Percentiles rank a stretch among this genome's conserved stretches.
Conservation (phyloP, 306 rosid genomes). For the Hippophae tibetana region DNA sequence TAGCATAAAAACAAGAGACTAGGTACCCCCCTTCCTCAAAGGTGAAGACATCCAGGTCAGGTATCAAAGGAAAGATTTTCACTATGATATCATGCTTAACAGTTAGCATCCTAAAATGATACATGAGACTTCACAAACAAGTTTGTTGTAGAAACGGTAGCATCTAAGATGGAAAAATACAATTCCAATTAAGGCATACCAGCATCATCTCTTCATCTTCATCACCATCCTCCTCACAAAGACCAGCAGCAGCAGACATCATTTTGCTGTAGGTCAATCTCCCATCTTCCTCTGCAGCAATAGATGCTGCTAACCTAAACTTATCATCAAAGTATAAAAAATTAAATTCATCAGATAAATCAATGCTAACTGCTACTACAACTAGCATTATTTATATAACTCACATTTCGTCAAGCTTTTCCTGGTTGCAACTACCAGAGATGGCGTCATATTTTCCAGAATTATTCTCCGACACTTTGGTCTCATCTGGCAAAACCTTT, state of each 20-base stretch:
- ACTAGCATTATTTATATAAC: constrained; percentile 13
- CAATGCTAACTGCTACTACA: constrained; percentile 3
- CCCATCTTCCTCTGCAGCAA: constrained; percentile 27
- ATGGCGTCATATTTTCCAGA: constrained; percentile 24
- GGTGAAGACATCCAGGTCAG: too few relatives aligned
- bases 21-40: too few relatives aligned
- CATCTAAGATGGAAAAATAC: too few relatives aligned
- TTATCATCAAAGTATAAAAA: constrained; percentile 3
- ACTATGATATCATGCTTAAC: too few relatives aligned
- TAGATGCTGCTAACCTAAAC: constrained; percentile 43
- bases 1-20: too few relatives aligned
- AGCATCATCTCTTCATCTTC: constrained; percentile 30
- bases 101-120: too few relatives aligned
- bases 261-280: constrained; percentile 9
- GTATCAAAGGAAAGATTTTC: too few relatives aligned
- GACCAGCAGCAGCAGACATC: constrained; percentile 2
- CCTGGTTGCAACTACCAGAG: constrained; percentile 20
- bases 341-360: constrained; percentile 9
- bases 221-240: constrained; percentile 16
- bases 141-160: too few relatives aligned
- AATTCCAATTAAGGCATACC: constrained; percentile 5
- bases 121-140: too few relatives aligned
- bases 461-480: constrained; percentile 22
- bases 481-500: constrained; percentile 28
- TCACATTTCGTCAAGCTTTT: constrained; percentile 63